These are phyloP conservation scores for Polyporus arcularius DNA, from an alignment of 768 basidiomycete genomes.

Conservation along the genomic window DNA sequence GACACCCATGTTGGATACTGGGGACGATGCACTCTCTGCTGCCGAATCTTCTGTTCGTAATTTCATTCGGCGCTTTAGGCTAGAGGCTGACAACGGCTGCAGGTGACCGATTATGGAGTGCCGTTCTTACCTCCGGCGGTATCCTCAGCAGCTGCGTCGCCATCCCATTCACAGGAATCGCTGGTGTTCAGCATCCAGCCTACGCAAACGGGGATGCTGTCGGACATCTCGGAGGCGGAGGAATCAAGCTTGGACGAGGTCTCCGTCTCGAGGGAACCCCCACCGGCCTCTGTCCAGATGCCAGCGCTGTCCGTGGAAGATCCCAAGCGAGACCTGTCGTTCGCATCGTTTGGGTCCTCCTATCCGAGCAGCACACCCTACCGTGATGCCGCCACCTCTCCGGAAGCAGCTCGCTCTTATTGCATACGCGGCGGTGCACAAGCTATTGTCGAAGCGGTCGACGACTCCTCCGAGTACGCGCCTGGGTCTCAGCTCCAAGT, in stretches of 20 bases:
- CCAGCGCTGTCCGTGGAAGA: too few relatives aligned
- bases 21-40: neutral
- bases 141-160: neutral
- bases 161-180: neutral
- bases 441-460: too few relatives aligned
- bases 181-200: neutral
- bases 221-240: constrained; percentile 13
- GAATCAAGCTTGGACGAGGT: neutral
- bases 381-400: neutral
- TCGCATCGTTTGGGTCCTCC: constrained; percentile 16
- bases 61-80: too few relatives aligned
- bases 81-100: too few relatives aligned
- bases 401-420: too few relatives aligned
- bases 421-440: too few relatives aligned
- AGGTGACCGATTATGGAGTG: too few relatives aligned
- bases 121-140: neutral
- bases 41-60: neutral
- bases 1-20: neutral
- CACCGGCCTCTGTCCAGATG: too few relatives aligned
- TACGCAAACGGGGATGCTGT: constrained; percentile 7
- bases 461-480: too few relatives aligned
- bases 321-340: neutral
- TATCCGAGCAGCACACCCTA: constrained; percentile 1
- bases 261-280: neutral
- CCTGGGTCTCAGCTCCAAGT: too few relatives aligned